Conservation (phyloP, 2,329 filamentous ascomycete species). For the Xylaria sp. region DNA sequence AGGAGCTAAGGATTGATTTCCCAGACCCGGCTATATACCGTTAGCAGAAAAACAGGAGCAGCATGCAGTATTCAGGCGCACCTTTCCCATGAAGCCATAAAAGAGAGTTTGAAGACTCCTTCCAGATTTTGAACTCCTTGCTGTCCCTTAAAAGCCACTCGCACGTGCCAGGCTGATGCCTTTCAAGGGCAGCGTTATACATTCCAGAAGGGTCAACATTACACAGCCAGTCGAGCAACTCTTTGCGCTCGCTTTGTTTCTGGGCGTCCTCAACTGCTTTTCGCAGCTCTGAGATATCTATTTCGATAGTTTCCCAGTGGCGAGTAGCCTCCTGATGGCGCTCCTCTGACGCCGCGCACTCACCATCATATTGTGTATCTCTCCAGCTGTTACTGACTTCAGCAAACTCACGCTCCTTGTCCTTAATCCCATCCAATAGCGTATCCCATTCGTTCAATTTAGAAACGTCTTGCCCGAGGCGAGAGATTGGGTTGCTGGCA, state of each 20-base stretch:
- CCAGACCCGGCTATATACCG: constrained; percentile 11
- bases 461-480: background rate
- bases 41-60: background rate
- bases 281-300: constrained; percentile 4
- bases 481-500: background rate
- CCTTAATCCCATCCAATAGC: background rate
- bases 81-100: constrained; percentile 26
- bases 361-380: constrained; percentile 5
- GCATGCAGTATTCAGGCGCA: background rate
- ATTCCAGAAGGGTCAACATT: constrained; percentile 10
- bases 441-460: constrained; percentile 25
- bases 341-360: background rate
- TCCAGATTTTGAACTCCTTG: constrained; percentile 12
- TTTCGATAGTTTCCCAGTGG: constrained; percentile 1
- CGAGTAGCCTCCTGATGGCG: constrained; percentile 12
- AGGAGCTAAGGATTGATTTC: constrained; percentile 23
- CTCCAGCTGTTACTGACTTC: background rate
- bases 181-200: constrained; percentile 4
- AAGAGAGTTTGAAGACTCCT: constrained; percentile 4
- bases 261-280: constrained; percentile 1
- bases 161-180: constrained; percentile 14
- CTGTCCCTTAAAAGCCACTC: constrained; percentile 12
- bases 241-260: background rate
- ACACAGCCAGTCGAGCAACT: constrained; percentile 14
- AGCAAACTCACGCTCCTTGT: constrained; percentile 4